Percentiles rank a stretch among this genome's conserved stretches.
phyloP scores from a whole-genome alignment of 352 stramenopile genomes.

The Phytophthora brassicae region DNA sequence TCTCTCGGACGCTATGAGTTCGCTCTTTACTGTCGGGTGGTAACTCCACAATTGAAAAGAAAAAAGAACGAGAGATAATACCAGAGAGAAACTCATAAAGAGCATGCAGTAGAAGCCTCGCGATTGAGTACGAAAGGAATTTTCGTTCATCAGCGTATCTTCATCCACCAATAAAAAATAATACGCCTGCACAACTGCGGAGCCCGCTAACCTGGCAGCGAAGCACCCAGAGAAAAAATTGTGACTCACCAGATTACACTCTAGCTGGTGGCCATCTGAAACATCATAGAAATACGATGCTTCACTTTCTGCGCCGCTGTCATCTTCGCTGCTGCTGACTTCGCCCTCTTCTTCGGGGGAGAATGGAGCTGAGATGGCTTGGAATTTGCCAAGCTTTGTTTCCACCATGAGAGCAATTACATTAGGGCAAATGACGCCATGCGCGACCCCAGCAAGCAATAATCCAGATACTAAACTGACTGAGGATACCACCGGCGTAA shows the following conservation, averaged over 20 bases:
- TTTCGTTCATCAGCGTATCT: conserved; percentile 7
- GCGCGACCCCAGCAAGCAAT: conserved; percentile 38
- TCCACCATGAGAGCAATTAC: conserved; percentile 50
- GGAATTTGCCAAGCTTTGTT: conserved; percentile 14
- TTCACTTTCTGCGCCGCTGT: conserved; percentile 29
- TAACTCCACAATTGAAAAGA: conserved; percentile 48
- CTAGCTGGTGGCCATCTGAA: conserved; percentile 10
- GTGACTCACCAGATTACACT: conserved; percentile 16
- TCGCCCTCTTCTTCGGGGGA: conserved; percentile 17
- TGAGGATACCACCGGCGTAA: conserved; percentile 30
- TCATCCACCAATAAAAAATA: conserved; percentile 59
- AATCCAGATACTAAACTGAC: conserved; percentile 43
- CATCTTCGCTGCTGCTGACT: conserved; percentile 21
- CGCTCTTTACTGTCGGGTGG: background rate
- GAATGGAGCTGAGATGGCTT: conserved; percentile 5
- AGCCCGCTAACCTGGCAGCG: conserved; percentile 41
- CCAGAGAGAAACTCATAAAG: conserved; percentile 39
- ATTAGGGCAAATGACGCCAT: conserved; percentile 56
- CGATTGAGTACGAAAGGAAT: conserved; percentile 2
- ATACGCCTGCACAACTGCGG: conserved; percentile 50
- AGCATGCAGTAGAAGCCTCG: conserved; percentile 39
- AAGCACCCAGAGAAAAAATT: conserved; percentile 48
- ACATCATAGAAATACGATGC: conserved; percentile 20
- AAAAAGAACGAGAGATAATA: conserved; percentile 48
- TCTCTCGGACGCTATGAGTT: background rate